Conservation (phyloP, 768 basidiomycete species). For the Tubosaeta brunneosetosa region DNA sequence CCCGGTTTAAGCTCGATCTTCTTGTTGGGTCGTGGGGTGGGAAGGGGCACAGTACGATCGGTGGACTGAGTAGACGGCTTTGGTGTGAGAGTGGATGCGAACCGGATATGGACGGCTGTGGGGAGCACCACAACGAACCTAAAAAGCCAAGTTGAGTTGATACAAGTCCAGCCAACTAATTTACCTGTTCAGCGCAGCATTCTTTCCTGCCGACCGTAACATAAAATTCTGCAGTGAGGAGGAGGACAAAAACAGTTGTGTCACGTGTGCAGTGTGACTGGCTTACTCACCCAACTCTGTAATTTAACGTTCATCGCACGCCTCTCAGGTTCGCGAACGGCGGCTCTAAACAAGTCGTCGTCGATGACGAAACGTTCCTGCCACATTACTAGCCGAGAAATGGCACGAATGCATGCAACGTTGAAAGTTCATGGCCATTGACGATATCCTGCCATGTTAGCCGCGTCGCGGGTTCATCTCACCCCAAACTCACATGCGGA, state of each 20-base stretch:
- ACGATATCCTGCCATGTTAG: no score
- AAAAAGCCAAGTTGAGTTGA: no score
- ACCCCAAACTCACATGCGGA: no score
- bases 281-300: no score
- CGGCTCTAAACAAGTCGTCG: no score
- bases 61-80: constrained; percentile 16
- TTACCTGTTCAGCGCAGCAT: constrained; percentile 39
- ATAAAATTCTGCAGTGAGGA: constrained; percentile 25
- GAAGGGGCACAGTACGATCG: constrained; percentile 24
- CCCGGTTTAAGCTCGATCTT: constrained; percentile 62
- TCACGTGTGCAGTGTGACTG: neutral
- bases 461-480: no score
- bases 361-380: no score
- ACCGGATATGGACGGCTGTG: constrained; percentile 3
- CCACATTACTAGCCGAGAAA: no score
- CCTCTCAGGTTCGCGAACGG: no score
- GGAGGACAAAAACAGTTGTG: neutral
- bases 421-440: neutral
- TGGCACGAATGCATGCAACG: no score
- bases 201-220: constrained; percentile 35
- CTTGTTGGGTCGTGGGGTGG: constrained; percentile 29
- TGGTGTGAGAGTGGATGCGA: constrained; percentile 30
- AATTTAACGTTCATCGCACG: no score
- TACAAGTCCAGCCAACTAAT: neutral
- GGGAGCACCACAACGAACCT: neutral